Conservation (phyloP, 2,329 filamentous ascomycete species). For the Fusarium acutatum region DNA sequence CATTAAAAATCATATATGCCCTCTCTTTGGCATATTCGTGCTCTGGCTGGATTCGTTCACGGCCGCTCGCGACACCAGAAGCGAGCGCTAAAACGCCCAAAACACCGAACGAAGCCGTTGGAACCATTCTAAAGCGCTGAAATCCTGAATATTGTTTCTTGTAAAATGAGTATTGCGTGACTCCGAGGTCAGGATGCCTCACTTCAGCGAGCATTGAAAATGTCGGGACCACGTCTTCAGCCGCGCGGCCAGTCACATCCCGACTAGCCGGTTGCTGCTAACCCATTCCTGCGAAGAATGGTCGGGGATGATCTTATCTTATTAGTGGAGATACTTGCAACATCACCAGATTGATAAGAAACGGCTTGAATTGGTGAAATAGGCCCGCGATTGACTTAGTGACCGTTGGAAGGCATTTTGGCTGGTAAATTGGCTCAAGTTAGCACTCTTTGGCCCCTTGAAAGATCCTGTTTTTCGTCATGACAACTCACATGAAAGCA, state of each 20-base stretch:
- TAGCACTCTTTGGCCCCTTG: background rate
- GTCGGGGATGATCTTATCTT: slow-evolving; percentile 28
- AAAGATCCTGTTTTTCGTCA: background rate
- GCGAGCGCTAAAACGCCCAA: slow-evolving; percentile 20
- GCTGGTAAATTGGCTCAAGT: background rate
- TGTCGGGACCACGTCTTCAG: slow-evolving; percentile 1
- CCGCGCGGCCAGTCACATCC: slow-evolving; percentile 31
- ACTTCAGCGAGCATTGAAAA: background rate
- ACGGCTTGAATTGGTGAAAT: background rate
- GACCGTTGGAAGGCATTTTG: background rate
- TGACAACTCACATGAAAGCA: background rate
- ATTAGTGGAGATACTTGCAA: background rate
- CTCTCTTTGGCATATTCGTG: slow-evolving; percentile 56
- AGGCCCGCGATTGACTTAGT: background rate
- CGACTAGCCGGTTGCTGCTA: background rate
- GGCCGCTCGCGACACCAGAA: background rate
- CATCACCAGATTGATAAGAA: slow-evolving; percentile 33
- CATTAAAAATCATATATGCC: slow-evolving; percentile 75
- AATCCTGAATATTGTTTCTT: background rate
- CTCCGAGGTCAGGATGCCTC: background rate
- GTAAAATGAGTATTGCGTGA: background rate
- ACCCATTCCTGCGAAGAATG: slow-evolving; percentile 17
- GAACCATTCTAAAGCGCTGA: slow-evolving; percentile 18
- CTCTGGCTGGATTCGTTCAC: slow-evolving; percentile 46
- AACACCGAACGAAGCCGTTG: slow-evolving; percentile 9